phyloP scores from a whole-genome alignment of 768 basidiomycete species.

The Panaeolus papilionaceus region DNA sequence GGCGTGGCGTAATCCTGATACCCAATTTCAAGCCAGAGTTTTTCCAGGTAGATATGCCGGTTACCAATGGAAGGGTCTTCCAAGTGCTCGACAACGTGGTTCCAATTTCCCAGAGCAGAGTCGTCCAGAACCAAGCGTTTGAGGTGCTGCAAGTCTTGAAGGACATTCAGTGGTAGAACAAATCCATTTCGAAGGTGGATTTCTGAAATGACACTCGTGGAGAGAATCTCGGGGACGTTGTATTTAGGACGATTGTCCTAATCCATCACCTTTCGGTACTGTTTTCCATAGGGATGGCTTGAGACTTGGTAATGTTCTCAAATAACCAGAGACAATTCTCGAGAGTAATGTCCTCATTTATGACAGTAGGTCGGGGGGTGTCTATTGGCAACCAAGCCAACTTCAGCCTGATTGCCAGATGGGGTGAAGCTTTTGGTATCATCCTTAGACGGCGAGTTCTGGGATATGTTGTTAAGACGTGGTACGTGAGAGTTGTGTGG shows the following conservation, averaged over 20 bases:
- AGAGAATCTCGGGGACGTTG: neutral
- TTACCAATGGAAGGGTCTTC: slow-evolving; percentile 1
- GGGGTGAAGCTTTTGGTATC: neutral
- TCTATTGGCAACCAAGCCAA: neutral
- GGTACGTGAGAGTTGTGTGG: neutral
- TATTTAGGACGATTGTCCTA: neutral
- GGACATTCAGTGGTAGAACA: neutral
- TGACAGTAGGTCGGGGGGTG: neutral
- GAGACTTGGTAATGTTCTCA: neutral
- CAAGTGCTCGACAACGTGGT: neutral
- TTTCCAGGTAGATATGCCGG: neutral
- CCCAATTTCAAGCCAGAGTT: slow-evolving; percentile 1
- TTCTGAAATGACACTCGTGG: neutral
- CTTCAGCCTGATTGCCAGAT: neutral
- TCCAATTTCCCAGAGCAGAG: slow-evolving; percentile 5
- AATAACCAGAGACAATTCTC: slow-evolving; percentile 4
- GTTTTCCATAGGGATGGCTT: neutral
- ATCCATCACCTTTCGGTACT: slow-evolving; percentile 1
- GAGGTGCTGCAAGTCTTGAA: slow-evolving; percentile 5
- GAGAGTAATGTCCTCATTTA: neutral
- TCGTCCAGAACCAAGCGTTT: neutral
- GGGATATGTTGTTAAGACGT: neutral
- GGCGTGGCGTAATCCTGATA: slow-evolving; percentile 7
- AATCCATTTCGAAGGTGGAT: slow-evolving; percentile 4
- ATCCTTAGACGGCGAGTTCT: neutral